Percentiles rank a stretch among this genome's conserved stretches.
These are phyloP conservation scores for Penicillium coprophilum DNA, from an alignment of 495 filamentous ascomycete species.

Conservation along the genomic window DNA sequence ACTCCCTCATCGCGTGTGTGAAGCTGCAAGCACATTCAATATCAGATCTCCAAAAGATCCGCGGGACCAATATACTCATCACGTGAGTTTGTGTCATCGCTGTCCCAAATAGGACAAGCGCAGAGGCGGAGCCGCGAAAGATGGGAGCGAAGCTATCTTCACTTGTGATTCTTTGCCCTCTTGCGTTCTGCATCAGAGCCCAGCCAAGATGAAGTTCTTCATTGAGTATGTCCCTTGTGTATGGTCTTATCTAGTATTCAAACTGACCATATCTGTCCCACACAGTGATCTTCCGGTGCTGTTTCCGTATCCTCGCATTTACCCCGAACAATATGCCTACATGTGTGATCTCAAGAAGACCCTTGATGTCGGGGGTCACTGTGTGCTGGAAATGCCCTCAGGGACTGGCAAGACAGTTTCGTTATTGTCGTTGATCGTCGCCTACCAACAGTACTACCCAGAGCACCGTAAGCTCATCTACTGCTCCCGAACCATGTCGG, in stretches of 20 bases:
- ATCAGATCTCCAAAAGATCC: conserved; percentile 12
- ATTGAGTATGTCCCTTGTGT: conserved; percentile 63
- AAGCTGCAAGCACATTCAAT: conserved; percentile 33
- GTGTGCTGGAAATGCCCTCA: conserved; percentile 99
- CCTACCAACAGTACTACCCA: conserved; percentile 89
- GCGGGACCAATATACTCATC: conserved; percentile 19
- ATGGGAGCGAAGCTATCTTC: conserved; percentile 8
- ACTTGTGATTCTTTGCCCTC: conserved; percentile 15
- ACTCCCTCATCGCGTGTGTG: conserved; percentile 12
- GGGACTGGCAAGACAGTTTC: conserved; percentile 99
- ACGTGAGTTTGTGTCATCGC: conserved; percentile 46
- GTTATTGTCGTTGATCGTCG: conserved; percentile 89
- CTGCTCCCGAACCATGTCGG: conserved; percentile 78
- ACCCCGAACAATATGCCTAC: conserved; percentile 98
- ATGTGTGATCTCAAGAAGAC: conserved; percentile 99
- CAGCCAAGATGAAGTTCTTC: conserved; percentile 85
- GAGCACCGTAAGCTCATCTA: conserved; percentile 96
- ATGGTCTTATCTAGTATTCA: background rate
- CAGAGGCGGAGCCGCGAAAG: conserved; percentile 7
- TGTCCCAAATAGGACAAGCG: conserved; percentile 40
- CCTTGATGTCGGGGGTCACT: conserved; percentile 90
- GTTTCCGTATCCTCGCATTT: conserved; percentile 96
- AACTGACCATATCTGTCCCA: conserved; percentile 9
- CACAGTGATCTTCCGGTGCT: conserved; percentile 84
- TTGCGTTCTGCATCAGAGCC: conserved; percentile 26